Percentiles rank a stretch among this genome's conserved stretches.
phyloP scores from a whole-genome alignment of 805 yeast species.

The Candida nonsorbophila region DNA sequence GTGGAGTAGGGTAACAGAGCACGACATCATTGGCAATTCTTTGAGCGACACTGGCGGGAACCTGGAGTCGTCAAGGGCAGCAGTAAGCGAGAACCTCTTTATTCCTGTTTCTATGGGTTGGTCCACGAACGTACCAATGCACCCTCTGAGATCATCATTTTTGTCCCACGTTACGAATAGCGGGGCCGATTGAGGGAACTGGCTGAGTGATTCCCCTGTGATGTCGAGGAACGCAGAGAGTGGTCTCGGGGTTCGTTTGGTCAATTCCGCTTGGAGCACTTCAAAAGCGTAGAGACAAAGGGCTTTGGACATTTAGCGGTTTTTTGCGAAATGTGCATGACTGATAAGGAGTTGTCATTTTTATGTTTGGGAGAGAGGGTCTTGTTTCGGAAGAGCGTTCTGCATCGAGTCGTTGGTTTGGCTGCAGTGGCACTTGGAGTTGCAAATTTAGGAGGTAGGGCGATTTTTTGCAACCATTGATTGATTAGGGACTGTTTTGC shows the following conservation, averaged over 20 bases:
- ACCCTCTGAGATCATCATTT: conserved; percentile 61
- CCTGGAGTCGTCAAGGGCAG: conserved; percentile 74
- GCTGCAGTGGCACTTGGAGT: too few relatives aligned
- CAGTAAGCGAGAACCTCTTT: conserved; percentile 49
- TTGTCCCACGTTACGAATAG: conserved; percentile 87
- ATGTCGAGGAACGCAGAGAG: conserved; percentile 10
- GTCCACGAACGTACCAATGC: conserved; percentile 81
- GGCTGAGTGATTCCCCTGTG: conserved; percentile 6
- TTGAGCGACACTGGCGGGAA: conserved; percentile 55
- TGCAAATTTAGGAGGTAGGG: too few relatives aligned
- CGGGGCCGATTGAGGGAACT: conserved; percentile 39
- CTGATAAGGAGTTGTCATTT: too few relatives aligned
- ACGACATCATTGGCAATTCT: conserved; percentile 55
- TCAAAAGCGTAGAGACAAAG: conserved; percentile 36
- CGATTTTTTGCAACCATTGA: too few relatives aligned
- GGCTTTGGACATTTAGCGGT: conserved; percentile 31
- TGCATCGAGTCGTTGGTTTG: too few relatives aligned
- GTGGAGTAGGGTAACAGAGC: conserved; percentile 59
- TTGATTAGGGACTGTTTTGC: too few relatives aligned
- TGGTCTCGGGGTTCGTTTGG: conserved; percentile 9
- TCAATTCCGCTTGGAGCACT: conserved; percentile 17
- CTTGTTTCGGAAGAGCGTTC: too few relatives aligned
- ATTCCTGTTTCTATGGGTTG: conserved; percentile 55
- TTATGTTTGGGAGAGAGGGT: too few relatives aligned
- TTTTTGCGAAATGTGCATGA: too few relatives aligned